These are phyloP conservation scores for Plasmodium coatneyi DNA, from an alignment of 169 alveolate genomes.

Conservation along the genomic window DNA sequence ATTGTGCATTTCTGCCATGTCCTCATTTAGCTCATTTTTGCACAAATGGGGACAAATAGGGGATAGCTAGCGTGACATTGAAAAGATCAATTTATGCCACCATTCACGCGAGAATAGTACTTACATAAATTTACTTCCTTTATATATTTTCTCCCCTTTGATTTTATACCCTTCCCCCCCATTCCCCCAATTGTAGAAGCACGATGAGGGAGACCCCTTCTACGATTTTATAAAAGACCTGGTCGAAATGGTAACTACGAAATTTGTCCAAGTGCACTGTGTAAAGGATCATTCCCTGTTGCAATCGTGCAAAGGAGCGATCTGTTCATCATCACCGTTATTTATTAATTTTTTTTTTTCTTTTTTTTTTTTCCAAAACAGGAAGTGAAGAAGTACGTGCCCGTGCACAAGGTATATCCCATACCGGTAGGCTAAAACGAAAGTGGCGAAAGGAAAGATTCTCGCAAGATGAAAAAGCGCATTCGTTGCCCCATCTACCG, in stretches of 20 bases:
- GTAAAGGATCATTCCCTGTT: background rate
- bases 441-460: background rate
- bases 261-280: background rate
- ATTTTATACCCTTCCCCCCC: background rate
- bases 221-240: conserved; percentile 74
- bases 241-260: conserved; percentile 53
- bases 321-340: background rate
- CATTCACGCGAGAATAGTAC: background rate
- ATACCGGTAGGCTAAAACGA: conserved; percentile 66
- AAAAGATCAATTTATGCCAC: background rate
- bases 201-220: conserved; percentile 81
- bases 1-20: background rate
- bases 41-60: background rate
- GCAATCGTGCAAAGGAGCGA: background rate
- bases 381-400: conserved; percentile 64
- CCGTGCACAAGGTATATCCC: conserved; percentile 70
- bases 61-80: background rate
- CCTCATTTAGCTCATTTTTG: background rate
- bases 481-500: conserved; percentile 72
- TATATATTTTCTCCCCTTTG: background rate
- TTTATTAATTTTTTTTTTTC: background rate
- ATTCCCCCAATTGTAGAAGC: conserved; percentile 53
- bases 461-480: conserved; percentile 65
- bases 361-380: background rate
- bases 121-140: background rate